Evolutionary conservation across 345 rosid genomes (phyloP), one percentile per base, ranked within the genome.

Genomic region (Lenwebbia sp.): DNA sequence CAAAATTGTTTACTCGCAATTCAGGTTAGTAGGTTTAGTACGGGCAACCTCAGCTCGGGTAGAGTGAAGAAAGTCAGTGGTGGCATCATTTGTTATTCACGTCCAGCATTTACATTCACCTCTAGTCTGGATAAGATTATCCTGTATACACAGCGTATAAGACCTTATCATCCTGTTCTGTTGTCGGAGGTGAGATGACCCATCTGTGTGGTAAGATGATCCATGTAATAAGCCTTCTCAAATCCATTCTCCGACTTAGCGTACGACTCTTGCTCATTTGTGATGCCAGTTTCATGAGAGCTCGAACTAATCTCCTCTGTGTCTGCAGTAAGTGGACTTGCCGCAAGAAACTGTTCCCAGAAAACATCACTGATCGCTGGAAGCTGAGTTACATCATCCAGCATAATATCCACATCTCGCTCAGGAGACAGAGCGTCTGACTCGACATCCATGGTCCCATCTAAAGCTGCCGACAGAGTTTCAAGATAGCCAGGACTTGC

Each of bases 191-290:
- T 54, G 82, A 95, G 96, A 85, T 93, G 94, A 60, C 90, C 95
- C 96, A 94, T 95, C 90, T 95, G 96, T 85, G 92, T 92, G 54
- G 96, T 89, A 25, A 95, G 93, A 90, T 91, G 85, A 74, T 93
- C 90, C 95, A 94, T 85, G 87, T 90, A 92, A 21, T 88, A 93
- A 84, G 88, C 74, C 70, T 90, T 91, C 60, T 89, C 87, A 95
- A 95, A 89, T 76, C 87, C 90, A 74, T 88, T 90, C 47, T 89
- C 90, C 88, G 87, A 91, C 90, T 83, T 65, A 13, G 88, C 13
- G 13, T 19, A 26, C 10, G 47, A 85, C 86, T 91, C 96, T 83
- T 53, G 54, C 57, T 83, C 84, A 53, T 83, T 53, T 10, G 84
- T n/a, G 15, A 33, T 12, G 44, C 84, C 60, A 53, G 60, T 83